These are phyloP conservation scores for Terfezia claveryi DNA, from an alignment of 495 filamentous ascomycete genomes.

Conservation along the genomic window DNA sequence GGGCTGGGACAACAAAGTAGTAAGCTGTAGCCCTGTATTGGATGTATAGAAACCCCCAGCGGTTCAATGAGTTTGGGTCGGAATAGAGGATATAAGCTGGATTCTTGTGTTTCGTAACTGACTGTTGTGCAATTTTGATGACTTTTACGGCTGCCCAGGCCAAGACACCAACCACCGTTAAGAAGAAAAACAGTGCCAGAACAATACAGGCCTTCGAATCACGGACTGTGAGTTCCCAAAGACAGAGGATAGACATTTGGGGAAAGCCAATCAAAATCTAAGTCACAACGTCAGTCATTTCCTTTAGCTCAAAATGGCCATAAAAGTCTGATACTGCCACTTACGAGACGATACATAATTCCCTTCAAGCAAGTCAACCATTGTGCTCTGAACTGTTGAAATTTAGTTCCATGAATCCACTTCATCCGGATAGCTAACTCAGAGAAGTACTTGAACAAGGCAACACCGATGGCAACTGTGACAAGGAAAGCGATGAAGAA, in stretches of 20 bases:
- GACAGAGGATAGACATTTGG: slow-evolving; percentile 72
- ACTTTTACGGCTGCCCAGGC: slow-evolving; percentile 79
- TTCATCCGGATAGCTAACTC: slow-evolving; percentile 48
- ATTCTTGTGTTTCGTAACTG: slow-evolving; percentile 80
- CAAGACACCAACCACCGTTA: slow-evolving; percentile 60
- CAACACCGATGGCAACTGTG: slow-evolving; percentile 45
- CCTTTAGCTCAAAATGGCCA: background rate
- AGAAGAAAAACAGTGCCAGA: slow-evolving; percentile 70
- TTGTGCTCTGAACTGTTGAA: slow-evolving; percentile 81
- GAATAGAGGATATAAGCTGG: slow-evolving; percentile 95
- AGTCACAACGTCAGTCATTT: slow-evolving; percentile 1
- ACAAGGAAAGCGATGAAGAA: slow-evolving; percentile 78
- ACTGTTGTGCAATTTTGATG: slow-evolving; percentile 66
- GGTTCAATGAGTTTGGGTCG: slow-evolving; percentile 76
- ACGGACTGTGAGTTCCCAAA: slow-evolving; percentile 77
- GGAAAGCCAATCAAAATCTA: slow-evolving; percentile 75
- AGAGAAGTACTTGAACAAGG: slow-evolving; percentile 55
- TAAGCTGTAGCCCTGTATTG: slow-evolving; percentile 93
- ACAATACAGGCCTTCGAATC: slow-evolving; percentile 80
- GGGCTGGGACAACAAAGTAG: slow-evolving; percentile 76
- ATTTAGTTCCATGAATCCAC: slow-evolving; percentile 70
- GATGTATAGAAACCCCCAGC: slow-evolving; percentile 97
- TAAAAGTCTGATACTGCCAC: slow-evolving; percentile 1
- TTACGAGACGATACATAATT: slow-evolving; percentile 66
- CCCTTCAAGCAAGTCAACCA: slow-evolving; percentile 62